Base-by-base conservation (phyloP, 352 stramenopile genomes). In the Phytopythium vexans region DNA sequence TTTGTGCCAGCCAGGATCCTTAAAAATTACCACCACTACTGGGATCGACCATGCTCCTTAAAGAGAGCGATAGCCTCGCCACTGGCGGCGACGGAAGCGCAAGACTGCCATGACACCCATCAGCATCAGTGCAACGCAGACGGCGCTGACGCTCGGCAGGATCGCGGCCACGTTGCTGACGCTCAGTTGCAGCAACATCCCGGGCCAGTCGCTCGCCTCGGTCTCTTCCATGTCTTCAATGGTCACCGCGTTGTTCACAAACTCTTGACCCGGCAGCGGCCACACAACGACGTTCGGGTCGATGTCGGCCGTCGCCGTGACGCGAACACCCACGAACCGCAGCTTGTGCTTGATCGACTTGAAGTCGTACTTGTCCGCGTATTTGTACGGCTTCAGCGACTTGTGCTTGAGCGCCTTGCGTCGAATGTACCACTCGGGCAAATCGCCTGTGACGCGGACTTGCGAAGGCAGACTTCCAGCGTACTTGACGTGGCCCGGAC, bases 381-480 rank as follows among this genome's bases (percentile, higher is more conserved):
- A 43, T 15, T 15, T 15, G 11, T 43, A 43, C 39, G 7, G 39
- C 39, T 43, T 43, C 12, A 8, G 7, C 8, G 39, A 43, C 39
- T 43, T 43, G 39, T 43, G 39, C 39, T 43, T 43, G 39, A 43
- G 39, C 39, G 39, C 21, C 39, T 43, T 43, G 39, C 39, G n/a
- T 12, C 39, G 39, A 12, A 43, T 12, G 21, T 27, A 27, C 21
- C 21, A 27, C 11, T 43, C 12, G 3, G 39, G 39, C 12, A 43
- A 43, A 1, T 12, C 39, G 7, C 39, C 39, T 15, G 6, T 15
- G 12, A 43, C 39, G 11, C 21, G 39, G 12, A 43, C 39, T 15
- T 43, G 39, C 39, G 39, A 15, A 15, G 39, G 39, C 39, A 43
- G 39, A 8, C 6, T n/a, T 12, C 21, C 21, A 12, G 21, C 39